A percentile compares a stretch with the other conserved stretches of the same genome.
Evolutionary conservation across 1,284 basidiomycete species (phyloP).

Genomic region (Irpex sp.): DNA sequence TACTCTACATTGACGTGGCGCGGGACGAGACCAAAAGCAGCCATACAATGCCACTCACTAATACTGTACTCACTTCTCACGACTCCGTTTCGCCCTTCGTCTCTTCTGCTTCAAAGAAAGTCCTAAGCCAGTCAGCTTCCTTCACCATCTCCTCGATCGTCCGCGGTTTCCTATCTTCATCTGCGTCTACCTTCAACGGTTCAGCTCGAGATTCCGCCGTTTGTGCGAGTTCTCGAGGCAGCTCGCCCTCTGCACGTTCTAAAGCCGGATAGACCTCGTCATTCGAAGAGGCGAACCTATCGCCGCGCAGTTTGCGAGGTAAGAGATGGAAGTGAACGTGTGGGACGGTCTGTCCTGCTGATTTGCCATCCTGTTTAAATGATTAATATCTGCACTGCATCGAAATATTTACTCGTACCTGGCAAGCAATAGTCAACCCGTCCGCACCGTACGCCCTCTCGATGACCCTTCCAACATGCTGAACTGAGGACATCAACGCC

Average conservation of each 20-base stretch:
- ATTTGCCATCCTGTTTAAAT: conserved; percentile 83
- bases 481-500: conserved; percentile 75
- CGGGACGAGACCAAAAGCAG: not conserved
- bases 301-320: conserved; percentile 66
- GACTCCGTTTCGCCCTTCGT: not conserved
- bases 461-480: conserved; percentile 62
- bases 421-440: conserved; percentile 76
- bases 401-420: conserved; percentile 55
- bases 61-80: not conserved
- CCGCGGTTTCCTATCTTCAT: conserved; percentile 65
- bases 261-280: conserved; percentile 79
- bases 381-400: no score
- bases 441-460: conserved; percentile 71
- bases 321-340: conserved; percentile 91
- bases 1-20: no score
- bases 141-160: conserved; percentile 35
- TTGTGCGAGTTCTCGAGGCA: conserved; percentile 35
- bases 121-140: conserved; percentile 30
- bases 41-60: no score
- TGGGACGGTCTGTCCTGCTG: conserved; percentile 82
- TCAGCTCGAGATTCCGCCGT: not conserved
- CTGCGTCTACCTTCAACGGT: conserved; percentile 67
- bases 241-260: conserved; percentile 55
- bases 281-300: conserved; percentile 57
- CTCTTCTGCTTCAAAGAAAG: conserved; percentile 21